Percentiles rank a stretch among this genome's conserved stretches.
phyloP scores from a whole-genome alignment of 169 alveolate species.

The Blepharisma undulans region DNA sequence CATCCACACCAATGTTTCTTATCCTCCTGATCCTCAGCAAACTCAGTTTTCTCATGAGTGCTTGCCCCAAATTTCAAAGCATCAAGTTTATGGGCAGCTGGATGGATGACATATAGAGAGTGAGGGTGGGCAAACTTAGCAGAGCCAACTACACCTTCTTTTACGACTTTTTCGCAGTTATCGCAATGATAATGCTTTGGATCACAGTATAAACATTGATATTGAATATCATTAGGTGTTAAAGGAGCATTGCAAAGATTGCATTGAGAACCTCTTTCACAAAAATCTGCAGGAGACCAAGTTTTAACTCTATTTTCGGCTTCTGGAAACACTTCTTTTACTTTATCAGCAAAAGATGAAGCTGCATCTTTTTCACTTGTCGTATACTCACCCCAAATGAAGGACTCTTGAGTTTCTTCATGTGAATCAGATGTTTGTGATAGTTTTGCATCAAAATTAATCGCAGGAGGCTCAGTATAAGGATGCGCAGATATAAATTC shows the following conservation, averaged over 20 bases:
- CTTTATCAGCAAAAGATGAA: not conserved
- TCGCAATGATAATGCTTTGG: slow-evolving; percentile 29
- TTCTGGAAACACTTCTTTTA: not conserved
- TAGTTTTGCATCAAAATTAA: too few species aligned
- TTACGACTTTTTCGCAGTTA: not conserved
- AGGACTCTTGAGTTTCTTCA: too few species aligned
- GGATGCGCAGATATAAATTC: too few species aligned
- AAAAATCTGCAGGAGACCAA: too few species aligned
- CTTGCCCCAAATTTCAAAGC: not conserved
- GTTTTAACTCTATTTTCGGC: not conserved
- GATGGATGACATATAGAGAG: not conserved
- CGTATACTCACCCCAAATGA: too few species aligned
- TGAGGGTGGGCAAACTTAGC: slow-evolving; percentile 37
- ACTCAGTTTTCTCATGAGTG: not conserved
- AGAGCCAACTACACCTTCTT: slow-evolving; percentile 20
- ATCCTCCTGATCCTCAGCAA: not conserved
- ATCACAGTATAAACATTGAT: slow-evolving; percentile 1
- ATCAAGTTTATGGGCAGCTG: not conserved
- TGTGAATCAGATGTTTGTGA: too few species aligned
- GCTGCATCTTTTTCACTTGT: too few species aligned
- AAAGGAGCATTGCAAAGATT: not conserved
- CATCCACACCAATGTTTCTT: not conserved
- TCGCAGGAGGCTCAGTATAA: too few species aligned
- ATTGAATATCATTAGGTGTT: not conserved
- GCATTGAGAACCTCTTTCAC: not conserved